Conservation (phyloP, 306 rosid genomes). For the Aeschynomene evenia region DNA sequence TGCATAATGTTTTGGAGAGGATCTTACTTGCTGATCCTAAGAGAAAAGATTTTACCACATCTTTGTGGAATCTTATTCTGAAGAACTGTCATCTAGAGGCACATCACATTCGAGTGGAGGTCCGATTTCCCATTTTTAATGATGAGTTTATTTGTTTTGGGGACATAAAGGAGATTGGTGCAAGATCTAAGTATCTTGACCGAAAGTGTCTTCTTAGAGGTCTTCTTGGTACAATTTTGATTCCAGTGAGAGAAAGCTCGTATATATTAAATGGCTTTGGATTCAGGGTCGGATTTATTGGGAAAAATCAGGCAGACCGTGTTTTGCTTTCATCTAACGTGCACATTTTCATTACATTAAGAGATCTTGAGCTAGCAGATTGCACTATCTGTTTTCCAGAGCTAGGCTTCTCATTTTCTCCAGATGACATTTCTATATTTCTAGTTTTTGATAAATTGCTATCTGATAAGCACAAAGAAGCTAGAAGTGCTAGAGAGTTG, state of each 20-base stretch:
- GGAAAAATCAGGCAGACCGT: constrained; percentile 29
- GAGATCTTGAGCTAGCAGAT: constrained; percentile 54
- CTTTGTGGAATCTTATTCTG: constrained; percentile 55
- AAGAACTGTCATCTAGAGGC: constrained; percentile 65
- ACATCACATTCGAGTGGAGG: constrained; percentile 37
- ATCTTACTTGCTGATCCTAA: constrained; percentile 43
- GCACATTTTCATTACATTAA: constrained; percentile 44
- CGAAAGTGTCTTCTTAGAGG: constrained; percentile 52
- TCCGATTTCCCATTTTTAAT: constrained; percentile 57
- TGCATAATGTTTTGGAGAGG: constrained; percentile 71
- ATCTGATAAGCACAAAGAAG: constrained; percentile 40
- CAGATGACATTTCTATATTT: constrained; percentile 54
- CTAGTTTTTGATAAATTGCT: constrained; percentile 47
- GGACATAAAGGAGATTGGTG: constrained; percentile 59
- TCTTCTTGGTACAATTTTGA: constrained; percentile 51
- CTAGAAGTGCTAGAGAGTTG: constrained; percentile 73
- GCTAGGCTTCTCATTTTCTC: constrained; percentile 51
- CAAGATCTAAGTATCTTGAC: constrained; percentile 46
- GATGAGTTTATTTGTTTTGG: constrained; percentile 41
- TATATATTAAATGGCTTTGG: constrained; percentile 46
- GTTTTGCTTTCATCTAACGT: constrained; percentile 49
- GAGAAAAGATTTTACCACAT: constrained; percentile 44
- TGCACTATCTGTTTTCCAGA: constrained; percentile 62
- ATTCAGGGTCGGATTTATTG: constrained; percentile 51
- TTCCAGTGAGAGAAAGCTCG: constrained; percentile 48